These are phyloP conservation scores for Cylindricascospora bacillispora DNA, from an alignment of 1,139 yeast genomes.

Conservation along the genomic window DNA sequence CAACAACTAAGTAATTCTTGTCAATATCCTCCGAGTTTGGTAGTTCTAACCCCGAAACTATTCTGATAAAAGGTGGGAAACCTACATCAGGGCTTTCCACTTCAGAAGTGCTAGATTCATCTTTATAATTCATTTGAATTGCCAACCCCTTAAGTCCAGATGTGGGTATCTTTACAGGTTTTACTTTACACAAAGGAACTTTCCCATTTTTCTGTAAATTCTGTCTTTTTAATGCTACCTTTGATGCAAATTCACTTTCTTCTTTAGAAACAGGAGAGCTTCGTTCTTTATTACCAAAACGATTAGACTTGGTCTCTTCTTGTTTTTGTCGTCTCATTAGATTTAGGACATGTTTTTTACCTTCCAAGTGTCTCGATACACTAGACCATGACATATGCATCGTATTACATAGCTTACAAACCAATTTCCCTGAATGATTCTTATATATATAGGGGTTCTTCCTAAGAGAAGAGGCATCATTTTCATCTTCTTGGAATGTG, in stretches of 20 bases:
- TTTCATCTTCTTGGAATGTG: conserved; percentile 33
- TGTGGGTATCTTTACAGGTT: conserved; percentile 29
- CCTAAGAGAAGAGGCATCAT: conserved; percentile 8
- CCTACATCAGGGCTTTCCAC: conserved; percentile 5
- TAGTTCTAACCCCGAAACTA: conserved; percentile 46
- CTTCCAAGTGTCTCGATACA: conserved; percentile 46
- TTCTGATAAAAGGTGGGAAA: conserved; percentile 36
- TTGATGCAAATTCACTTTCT: conserved; percentile 6
- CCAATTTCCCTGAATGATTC: conserved; percentile 51
- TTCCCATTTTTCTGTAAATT: conserved; percentile 15
- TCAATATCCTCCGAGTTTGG: conserved; percentile 27
- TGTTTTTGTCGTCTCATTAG: conserved; percentile 34
- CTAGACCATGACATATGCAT: conserved; percentile 50
- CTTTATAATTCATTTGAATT: conserved; percentile 33
- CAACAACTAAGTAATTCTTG: conserved; percentile 40
- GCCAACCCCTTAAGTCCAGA: conserved; percentile 37
- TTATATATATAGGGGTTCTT: conserved; percentile 54
- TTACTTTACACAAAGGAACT: conserved; percentile 17
- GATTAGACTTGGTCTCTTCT: conserved; percentile 26
- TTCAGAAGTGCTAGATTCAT: conserved; percentile 17
- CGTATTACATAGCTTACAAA: conserved; percentile 51
- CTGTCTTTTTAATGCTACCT: conserved; percentile 16
- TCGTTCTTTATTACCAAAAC: conserved; percentile 20
- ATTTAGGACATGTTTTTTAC: conserved; percentile 48
- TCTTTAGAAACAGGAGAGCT: too few species aligned